Conservation (phyloP, 306 rosid genomes). For the Gastrolobium bilobum region DNA sequence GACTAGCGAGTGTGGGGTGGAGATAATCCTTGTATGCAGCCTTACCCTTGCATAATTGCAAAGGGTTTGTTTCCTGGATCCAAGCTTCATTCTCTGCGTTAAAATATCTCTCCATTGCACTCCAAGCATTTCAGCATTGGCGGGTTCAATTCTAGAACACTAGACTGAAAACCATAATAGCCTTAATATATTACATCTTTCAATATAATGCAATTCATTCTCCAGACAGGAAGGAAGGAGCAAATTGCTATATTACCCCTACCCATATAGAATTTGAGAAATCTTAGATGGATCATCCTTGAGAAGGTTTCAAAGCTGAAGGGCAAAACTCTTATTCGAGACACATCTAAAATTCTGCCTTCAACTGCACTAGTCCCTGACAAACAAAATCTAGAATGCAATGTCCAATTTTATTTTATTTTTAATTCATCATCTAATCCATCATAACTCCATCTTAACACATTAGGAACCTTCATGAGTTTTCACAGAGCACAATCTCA, state of each 20-base stretch:
- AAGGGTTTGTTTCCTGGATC: no score
- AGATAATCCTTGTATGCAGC: no score
- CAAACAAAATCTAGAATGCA: conserved; percentile 13
- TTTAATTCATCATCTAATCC: conserved; percentile 31
- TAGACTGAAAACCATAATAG: no score
- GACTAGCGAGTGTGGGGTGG: no score
- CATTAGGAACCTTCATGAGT: conserved; percentile 37
- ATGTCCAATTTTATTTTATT: conserved; percentile 36
- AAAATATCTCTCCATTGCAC: no score
- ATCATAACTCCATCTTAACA: conserved; percentile 47
- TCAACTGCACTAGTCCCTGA: not conserved
- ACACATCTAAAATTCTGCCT: not conserved
- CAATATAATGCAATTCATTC: no score
- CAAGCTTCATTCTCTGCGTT: no score
- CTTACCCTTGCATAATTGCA: no score
- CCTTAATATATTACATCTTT: no score
- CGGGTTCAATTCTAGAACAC: not conserved
- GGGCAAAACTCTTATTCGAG: not conserved
- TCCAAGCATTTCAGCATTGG: not conserved
- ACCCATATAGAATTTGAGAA: conserved; percentile 30
- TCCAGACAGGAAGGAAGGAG: conserved; percentile 16
- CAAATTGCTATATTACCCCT: conserved; percentile 31
- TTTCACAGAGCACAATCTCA: not conserved
- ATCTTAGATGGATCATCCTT: conserved; percentile 39
- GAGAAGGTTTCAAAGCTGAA: conserved; percentile 28